phyloP scores from a whole-genome alignment of 192 early-diverging fungal genomes.

The Coemansia sp. region DNA sequence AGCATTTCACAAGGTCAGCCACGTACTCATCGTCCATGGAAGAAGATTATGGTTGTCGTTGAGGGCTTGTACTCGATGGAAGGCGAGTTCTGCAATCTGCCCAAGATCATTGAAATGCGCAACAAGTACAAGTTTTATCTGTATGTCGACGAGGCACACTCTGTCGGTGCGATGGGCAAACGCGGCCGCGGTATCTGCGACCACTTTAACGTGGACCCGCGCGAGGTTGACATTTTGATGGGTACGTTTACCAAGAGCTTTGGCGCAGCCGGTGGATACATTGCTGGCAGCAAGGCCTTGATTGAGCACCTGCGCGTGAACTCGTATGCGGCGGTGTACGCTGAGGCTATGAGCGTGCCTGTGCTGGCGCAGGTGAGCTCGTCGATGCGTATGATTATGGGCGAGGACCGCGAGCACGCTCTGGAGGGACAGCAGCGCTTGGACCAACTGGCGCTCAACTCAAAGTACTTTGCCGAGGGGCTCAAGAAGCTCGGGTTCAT shows the following conservation, averaged over 20 bases:
- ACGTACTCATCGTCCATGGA: slow-evolving; percentile 97
- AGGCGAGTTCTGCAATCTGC: slow-evolving; percentile 85
- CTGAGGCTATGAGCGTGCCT: slow-evolving; percentile 82
- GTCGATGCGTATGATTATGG: slow-evolving; percentile 86
- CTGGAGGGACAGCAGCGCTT: slow-evolving; percentile 80
- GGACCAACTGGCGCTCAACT: slow-evolving; percentile 82
- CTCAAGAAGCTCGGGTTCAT: slow-evolving; percentile 84
- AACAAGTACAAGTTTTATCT: slow-evolving; percentile 93
- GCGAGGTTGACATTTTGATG: slow-evolving; percentile 92
- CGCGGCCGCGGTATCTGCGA: slow-evolving; percentile 95
- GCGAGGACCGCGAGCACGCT: slow-evolving; percentile 77
- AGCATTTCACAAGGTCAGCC: slow-evolving; percentile 95
- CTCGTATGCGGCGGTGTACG: slow-evolving; percentile 84
- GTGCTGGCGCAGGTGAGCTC: slow-evolving; percentile 88
- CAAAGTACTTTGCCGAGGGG: slow-evolving; percentile 80
- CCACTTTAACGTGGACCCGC: slow-evolving; percentile 89
- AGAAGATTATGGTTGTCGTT: slow-evolving; percentile 95
- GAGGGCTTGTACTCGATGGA: slow-evolving; percentile 99
- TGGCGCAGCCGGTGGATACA: slow-evolving; percentile 95
- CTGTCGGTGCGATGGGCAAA: slow-evolving; percentile 90
- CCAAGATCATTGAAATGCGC: slow-evolving; percentile 84
- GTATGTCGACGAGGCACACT: slow-evolving; percentile 97
- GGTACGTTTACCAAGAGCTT: slow-evolving; percentile 98
- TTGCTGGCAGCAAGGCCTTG: slow-evolving; percentile 71
- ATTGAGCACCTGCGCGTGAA: slow-evolving; percentile 79